Base-by-base conservation (phyloP, 305 asterid genomes). In the Coffea humblotiana region DNA sequence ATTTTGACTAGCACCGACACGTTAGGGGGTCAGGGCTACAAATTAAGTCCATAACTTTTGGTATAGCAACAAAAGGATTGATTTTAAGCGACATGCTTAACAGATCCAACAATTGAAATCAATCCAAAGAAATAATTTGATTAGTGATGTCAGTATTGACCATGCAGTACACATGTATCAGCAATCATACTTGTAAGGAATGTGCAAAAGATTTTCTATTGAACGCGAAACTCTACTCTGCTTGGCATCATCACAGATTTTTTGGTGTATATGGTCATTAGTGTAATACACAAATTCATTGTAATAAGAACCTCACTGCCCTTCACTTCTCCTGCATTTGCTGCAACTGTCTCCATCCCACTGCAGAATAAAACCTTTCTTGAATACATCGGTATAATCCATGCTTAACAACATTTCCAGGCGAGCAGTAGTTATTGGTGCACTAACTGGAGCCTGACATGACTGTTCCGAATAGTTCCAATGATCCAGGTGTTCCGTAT, bases 291-390 rank as follows among this genome's bases (percentile, higher is more conserved):
- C 43, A 5, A 40, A 40, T 40, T 40, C 43, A 5, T 40, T 40
- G 43, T 40, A 0, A 3, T 40, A 3, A 40, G 43, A 40, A 40
- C 43, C 5, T 0, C 43, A 40, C 6, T 40, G 6, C 74, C 79
- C 84, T 78, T 90, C 89, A 45, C 77, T 83, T 35, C 68, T 63
- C 67, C 19, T 56, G 77, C 86, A 87, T 58, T 69, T 78, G 37
- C 64, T 68, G 74, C 92, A 84, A 76, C 80, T 21, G 18, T 76
- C 78, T 72, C 67, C 85, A 21, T 82, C 72, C 95, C 97, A 90
- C 6, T 40, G 43, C 6, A 40, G 43, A 40, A 40, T 0, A 3
- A 40, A 40, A 0, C 43, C 43, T 40, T 40, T 40, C 43, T 40
- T 40, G 0, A 40, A 40, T 5, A 40, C 43, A 40, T 40, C 43